These are phyloP conservation scores for Kwoniella bestiolae DNA, from an alignment of 768 basidiomycete genomes.

Conservation along the genomic window DNA sequence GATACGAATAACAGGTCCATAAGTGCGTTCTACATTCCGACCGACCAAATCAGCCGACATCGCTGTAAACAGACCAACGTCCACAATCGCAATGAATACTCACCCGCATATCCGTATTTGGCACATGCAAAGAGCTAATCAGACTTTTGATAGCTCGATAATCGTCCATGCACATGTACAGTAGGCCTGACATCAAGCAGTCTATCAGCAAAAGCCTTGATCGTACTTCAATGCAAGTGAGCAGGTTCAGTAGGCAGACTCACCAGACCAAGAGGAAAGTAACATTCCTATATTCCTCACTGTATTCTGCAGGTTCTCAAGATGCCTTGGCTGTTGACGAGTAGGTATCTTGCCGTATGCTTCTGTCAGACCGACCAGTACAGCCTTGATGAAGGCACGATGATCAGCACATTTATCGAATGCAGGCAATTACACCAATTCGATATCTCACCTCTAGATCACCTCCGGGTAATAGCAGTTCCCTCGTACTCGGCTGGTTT, in stretches of 20 bases:
- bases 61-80: too few species aligned
- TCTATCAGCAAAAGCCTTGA: background rate
- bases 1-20: constrained; percentile 93
- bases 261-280: constrained; percentile 92
- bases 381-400: too few species aligned
- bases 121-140: constrained; percentile 82
- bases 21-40: constrained; percentile 72
- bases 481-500: constrained; percentile 81
- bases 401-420: too few species aligned
- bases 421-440: too few species aligned
- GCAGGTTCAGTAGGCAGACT: constrained; percentile 2
- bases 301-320: constrained; percentile 77
- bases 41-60: background rate
- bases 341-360: constrained; percentile 75
- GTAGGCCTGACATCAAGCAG: constrained; percentile 64
- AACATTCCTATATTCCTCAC: constrained; percentile 78
- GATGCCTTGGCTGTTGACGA: constrained; percentile 63
- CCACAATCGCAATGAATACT: constrained; percentile 45
- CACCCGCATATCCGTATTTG: constrained; percentile 83
- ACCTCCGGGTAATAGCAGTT: constrained; percentile 74
- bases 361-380: constrained; percentile 86
- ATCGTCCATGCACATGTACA: constrained; percentile 92
- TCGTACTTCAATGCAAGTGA: background rate
- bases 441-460: constrained; percentile 78
- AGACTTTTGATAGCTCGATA: constrained; percentile 82